phyloP scores from a whole-genome alignment of 2,329 filamentous ascomycete genomes.

The Ceratocystis ficicola region DNA sequence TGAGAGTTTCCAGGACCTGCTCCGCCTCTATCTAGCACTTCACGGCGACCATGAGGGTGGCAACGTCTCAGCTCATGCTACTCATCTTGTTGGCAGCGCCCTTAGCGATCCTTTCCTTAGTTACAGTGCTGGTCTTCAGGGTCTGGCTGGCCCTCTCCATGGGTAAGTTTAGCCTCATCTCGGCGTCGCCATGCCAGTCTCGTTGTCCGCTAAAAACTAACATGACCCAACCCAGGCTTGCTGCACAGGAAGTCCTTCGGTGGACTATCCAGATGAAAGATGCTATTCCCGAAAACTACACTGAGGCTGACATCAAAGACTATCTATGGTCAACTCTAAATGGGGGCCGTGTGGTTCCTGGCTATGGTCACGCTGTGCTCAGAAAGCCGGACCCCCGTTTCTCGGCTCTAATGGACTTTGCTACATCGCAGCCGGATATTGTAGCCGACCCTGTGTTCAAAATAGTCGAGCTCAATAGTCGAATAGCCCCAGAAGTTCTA shows the following conservation, averaged over 20 bases:
- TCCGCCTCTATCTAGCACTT: slow-evolving; percentile 86
- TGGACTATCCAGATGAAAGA: slow-evolving; percentile 97
- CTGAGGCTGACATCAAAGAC: slow-evolving; percentile 67
- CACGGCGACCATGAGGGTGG: slow-evolving; percentile 98
- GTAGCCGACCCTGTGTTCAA: slow-evolving; percentile 80
- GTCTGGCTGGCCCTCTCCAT: slow-evolving; percentile 54
- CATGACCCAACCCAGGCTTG: slow-evolving; percentile 44
- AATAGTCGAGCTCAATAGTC: slow-evolving; percentile 84
- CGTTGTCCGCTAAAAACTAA: background rate
- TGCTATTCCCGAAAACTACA: slow-evolving; percentile 64
- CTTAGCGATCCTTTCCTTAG: slow-evolving; percentile 91
- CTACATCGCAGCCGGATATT: slow-evolving; percentile 71
- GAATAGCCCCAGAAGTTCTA: slow-evolving; percentile 79
- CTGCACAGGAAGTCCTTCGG: slow-evolving; percentile 90
- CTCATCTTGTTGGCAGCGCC: slow-evolving; percentile 87
- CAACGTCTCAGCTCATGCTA: slow-evolving; percentile 91
- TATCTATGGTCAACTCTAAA: slow-evolving; percentile 92
- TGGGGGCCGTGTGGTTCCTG: slow-evolving; percentile 84
- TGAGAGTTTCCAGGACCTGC: slow-evolving; percentile 87
- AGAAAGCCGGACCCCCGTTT: slow-evolving; percentile 96
- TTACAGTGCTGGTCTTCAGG: slow-evolving; percentile 90
- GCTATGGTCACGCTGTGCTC: slow-evolving; percentile 90
- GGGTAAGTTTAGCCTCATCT: slow-evolving; percentile 39
- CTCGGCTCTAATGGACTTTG: slow-evolving; percentile 93
- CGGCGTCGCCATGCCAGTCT: too few relatives aligned